A percentile compares a stretch with the other conserved stretches of the same genome.
phyloP scores from a whole-genome alignment of 2,329 filamentous ascomycete species.

The Colletotrichum sidae region DNA sequence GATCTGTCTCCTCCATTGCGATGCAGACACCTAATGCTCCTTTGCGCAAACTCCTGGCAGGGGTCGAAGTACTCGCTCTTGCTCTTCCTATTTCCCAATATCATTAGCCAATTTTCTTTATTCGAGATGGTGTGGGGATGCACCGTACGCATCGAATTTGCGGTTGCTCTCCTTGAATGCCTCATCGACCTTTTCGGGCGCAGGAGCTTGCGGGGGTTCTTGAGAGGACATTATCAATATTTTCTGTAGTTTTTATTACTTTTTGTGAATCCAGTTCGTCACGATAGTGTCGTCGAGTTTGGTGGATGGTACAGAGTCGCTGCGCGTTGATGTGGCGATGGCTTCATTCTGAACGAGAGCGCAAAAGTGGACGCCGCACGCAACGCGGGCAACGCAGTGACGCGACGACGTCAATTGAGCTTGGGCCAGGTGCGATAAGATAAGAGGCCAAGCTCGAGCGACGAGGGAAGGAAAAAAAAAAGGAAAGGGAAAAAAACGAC shows the following conservation, averaged over 20 bases:
- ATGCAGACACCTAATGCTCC: constrained; percentile 88
- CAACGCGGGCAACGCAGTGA: neutral
- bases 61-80: constrained; percentile 94
- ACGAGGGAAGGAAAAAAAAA: neutral
- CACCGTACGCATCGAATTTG: constrained; percentile 72
- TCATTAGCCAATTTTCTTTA: neutral
- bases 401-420: constrained; percentile 7
- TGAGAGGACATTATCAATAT: constrained; percentile 6
- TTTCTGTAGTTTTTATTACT: neutral
- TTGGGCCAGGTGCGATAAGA: constrained; percentile 20
- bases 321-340: neutral
- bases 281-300: neutral
- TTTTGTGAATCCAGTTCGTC: neutral
- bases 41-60: constrained; percentile 90
- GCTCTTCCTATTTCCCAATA: constrained; percentile 73
- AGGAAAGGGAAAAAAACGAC: neutral
- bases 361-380: constrained; percentile 7
- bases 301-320: neutral
- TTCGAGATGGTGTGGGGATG: neutral
- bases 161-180: constrained; percentile 51
- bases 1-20: constrained; percentile 86
- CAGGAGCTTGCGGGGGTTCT: constrained; percentile 5
- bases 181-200: constrained; percentile 21
- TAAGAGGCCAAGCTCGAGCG: constrained; percentile 7
- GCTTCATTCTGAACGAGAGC: neutral